phyloP scores from a whole-genome alignment of 768 basidiomycete species.

The Amanita fuliginea region DNA sequence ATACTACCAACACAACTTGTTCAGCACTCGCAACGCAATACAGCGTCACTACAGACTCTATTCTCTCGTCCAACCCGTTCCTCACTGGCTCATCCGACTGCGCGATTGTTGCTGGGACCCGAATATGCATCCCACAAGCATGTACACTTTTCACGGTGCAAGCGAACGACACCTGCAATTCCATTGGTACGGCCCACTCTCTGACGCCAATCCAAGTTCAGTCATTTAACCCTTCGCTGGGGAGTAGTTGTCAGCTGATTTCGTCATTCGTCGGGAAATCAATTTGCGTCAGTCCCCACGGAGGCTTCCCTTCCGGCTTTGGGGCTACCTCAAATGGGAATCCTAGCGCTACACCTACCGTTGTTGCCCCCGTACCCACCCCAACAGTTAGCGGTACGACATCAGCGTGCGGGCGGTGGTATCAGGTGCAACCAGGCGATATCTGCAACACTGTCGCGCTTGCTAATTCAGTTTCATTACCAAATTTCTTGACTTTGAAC shows the following conservation, averaged over 20 bases:
- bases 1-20: slow-evolving; percentile 9
- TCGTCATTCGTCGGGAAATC: slow-evolving; percentile 7
- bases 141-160: slow-evolving; percentile 11
- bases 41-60: slow-evolving; percentile 6
- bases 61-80: slow-evolving; percentile 11
- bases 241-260: slow-evolving; percentile 11
- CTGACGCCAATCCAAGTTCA: slow-evolving; percentile 9
- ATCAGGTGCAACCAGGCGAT: slow-evolving; percentile 12
- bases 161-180: slow-evolving; percentile 13
- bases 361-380: slow-evolving; percentile 11
- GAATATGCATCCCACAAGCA: slow-evolving; percentile 12
- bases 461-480: slow-evolving; percentile 11
- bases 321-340: slow-evolving; percentile 6
- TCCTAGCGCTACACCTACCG: slow-evolving; percentile 11
- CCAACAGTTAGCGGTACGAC: slow-evolving; percentile 15
- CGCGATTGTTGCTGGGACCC: background rate
- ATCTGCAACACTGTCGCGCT: slow-evolving; percentile 10
- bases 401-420: slow-evolving; percentile 13
- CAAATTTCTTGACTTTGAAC: slow-evolving; percentile 14
- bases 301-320: slow-evolving; percentile 10
- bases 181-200: slow-evolving; percentile 6
- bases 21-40: slow-evolving; percentile 7
- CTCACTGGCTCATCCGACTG: slow-evolving; percentile 2
- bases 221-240: slow-evolving; percentile 11
- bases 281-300: slow-evolving; percentile 11